These are phyloP conservation scores for Trichoderma hamatum DNA, from an alignment of 2,329 filamentous ascomycete species.

Conservation along the genomic window DNA sequence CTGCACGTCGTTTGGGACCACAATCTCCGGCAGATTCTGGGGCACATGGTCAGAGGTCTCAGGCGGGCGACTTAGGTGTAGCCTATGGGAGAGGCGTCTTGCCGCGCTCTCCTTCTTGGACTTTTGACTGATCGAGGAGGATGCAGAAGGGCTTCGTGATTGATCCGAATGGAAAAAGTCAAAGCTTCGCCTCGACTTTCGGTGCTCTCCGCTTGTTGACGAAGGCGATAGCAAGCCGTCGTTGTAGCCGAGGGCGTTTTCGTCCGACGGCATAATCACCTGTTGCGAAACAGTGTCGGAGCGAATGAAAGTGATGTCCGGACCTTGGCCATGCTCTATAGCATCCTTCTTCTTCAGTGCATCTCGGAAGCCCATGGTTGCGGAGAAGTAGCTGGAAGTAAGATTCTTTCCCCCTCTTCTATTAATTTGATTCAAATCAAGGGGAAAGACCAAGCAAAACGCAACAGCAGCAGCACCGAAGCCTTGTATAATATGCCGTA, in stretches of 20 bases:
- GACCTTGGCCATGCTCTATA: constrained; percentile 48
- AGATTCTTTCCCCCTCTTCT: not conserved
- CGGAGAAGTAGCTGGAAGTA: not conserved
- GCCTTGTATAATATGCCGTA: constrained; percentile 14
- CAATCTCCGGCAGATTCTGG: constrained; percentile 75
- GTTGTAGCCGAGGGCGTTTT: constrained; percentile 33
- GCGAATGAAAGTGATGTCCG: constrained; percentile 81
- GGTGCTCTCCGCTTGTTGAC: constrained; percentile 38
- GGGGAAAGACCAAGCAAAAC: not conserved
- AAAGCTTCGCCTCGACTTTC: constrained; percentile 45
- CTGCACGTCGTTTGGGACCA: constrained; percentile 48
- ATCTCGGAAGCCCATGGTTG: constrained; percentile 55
- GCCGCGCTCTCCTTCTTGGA: constrained; percentile 40
- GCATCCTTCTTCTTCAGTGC: constrained; percentile 58
- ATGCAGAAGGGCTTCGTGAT: constrained; percentile 53
- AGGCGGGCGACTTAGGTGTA: constrained; percentile 65
- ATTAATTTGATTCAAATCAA: not conserved
- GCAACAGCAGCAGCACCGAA: not conserved
- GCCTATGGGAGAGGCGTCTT: constrained; percentile 66
- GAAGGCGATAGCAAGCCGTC: constrained; percentile 38
- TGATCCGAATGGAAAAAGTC: constrained; percentile 51
- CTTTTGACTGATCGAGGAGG: constrained; percentile 46
- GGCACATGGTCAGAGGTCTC: constrained; percentile 75
- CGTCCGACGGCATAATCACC: constrained; percentile 68
- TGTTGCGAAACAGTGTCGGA: constrained; percentile 82